phyloP scores from a whole-genome alignment of 495 filamentous ascomycete genomes.

The Xylaria curta region DNA sequence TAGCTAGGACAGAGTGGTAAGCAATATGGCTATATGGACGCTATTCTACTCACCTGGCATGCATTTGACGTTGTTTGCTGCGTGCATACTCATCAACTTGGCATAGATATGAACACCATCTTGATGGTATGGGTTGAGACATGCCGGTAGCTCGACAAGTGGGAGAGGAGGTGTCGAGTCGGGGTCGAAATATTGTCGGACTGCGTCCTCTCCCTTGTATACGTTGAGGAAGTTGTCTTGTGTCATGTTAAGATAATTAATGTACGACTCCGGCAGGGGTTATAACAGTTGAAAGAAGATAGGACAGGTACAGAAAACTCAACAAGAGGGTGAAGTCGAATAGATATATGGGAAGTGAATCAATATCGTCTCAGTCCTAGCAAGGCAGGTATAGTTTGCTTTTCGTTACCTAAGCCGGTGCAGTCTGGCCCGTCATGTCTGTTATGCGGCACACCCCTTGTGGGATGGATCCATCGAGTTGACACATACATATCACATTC shows the following conservation, averaged over 20 bases:
- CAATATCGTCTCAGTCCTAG: not conserved
- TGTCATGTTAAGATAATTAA: not conserved
- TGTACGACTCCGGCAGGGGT: not conserved
- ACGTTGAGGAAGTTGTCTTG: not conserved
- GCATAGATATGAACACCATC: not conserved
- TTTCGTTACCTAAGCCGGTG: not conserved
- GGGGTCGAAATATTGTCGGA: not conserved
- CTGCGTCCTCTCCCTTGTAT: not conserved
- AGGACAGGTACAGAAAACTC: no score
- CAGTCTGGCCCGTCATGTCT: not conserved
- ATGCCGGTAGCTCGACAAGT: not conserved
- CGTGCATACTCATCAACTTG: not conserved
- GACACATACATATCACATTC: not conserved
- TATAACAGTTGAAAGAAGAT: not conserved
- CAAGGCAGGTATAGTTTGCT: not conserved
- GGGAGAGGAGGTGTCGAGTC: not conserved
- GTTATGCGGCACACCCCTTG: not conserved
- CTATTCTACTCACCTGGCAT: not conserved
- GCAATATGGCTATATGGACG: slow-evolving; percentile 31
- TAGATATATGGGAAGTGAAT: not conserved
- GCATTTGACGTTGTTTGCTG: not conserved
- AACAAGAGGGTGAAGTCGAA: not conserved
- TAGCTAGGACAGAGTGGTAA: not conserved
- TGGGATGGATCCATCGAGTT: not conserved
- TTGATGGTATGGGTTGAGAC: not conserved